These are phyloP conservation scores for Lenwebbia sp. DNA, from an alignment of 345 rosid genomes.

Conservation along the genomic window DNA sequence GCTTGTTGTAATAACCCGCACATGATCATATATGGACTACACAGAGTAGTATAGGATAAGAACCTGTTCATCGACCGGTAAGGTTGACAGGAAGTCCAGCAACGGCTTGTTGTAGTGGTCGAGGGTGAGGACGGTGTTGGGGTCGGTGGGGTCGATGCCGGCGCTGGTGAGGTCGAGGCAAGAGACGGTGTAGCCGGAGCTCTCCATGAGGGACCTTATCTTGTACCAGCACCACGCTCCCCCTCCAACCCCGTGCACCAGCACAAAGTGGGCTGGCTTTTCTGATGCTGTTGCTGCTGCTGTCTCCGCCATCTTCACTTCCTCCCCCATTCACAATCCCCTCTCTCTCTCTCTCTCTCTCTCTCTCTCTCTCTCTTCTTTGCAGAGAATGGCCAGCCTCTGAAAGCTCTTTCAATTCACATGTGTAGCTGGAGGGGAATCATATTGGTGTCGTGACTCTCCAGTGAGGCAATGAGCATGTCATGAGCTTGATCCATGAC, in stretches of 20 bases:
- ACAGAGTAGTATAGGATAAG: not conserved
- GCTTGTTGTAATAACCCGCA: not conserved
- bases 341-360: not conserved
- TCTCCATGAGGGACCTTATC: constrained; percentile 63
- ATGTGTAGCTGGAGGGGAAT: not conserved
- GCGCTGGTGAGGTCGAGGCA: constrained; percentile 72
- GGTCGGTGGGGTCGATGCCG: constrained; percentile 47
- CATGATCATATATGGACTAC: too few species aligned
- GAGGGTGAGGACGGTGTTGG: constrained; percentile 38
- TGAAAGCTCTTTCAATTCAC: not conserved
- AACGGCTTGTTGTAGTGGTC: constrained; percentile 77
- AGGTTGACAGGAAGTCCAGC: constrained; percentile 42
- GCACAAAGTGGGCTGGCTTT: constrained; percentile 45
- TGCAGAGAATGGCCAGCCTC: not conserved
- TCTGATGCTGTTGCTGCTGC: not conserved
- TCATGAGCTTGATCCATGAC: not conserved
- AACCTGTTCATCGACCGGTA: constrained; percentile 58
- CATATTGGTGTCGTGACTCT: not conserved
- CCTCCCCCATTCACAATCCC: constrained; percentile 23
- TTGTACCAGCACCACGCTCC: constrained; percentile 99
- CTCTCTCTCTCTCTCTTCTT: not conserved
- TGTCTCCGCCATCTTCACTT: constrained; percentile 2
- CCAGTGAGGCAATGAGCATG: not conserved
- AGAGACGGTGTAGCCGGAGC: constrained; percentile 57
- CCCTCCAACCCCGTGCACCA: constrained; percentile 68